phyloP scores from a whole-genome alignment of 2,329 filamentous ascomycete genomes.

The Diaporthe ilicicola region DNA sequence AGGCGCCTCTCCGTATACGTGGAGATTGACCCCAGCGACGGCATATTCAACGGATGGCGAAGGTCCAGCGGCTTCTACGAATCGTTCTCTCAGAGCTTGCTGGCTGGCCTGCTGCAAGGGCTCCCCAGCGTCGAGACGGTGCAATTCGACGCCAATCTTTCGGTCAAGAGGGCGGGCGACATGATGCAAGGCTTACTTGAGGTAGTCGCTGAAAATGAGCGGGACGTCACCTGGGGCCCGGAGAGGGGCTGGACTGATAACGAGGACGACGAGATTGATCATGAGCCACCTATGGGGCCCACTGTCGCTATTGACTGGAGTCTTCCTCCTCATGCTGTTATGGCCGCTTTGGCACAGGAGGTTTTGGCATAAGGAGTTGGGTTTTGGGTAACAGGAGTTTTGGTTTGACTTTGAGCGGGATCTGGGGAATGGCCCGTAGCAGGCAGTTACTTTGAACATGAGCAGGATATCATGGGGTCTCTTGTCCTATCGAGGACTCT shows the following conservation, averaged over 20 bases:
- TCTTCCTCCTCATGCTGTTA: background rate
- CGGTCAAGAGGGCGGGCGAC: constrained; percentile 70
- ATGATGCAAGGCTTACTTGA: constrained; percentile 70
- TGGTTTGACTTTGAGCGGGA: background rate
- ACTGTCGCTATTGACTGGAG: constrained; percentile 20
- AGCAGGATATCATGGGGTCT: background rate
- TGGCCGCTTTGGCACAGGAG: constrained; percentile 17
- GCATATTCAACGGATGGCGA: constrained; percentile 73
- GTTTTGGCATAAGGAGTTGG: background rate
- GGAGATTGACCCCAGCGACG: constrained; percentile 75
- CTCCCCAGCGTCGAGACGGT: constrained; percentile 65
- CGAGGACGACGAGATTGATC: constrained; percentile 46
- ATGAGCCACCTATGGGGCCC: constrained; percentile 22
- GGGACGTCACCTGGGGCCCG: constrained; percentile 72
- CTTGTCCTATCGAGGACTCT: background rate
- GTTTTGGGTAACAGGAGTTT: background rate
- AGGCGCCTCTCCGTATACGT: constrained; percentile 72
- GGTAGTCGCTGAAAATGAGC: constrained; percentile 56
- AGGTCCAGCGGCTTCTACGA: constrained; percentile 75
- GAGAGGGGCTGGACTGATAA: constrained; percentile 71
- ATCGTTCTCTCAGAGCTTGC: constrained; percentile 65
- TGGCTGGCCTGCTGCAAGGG: constrained; percentile 64
- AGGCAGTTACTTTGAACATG: background rate
- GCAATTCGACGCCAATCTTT: constrained; percentile 75
- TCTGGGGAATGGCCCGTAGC: background rate